Base-by-base conservation (phyloP, 2,329 filamentous ascomycete genomes). In the Arthrobotrys sphaeroides region DNA sequence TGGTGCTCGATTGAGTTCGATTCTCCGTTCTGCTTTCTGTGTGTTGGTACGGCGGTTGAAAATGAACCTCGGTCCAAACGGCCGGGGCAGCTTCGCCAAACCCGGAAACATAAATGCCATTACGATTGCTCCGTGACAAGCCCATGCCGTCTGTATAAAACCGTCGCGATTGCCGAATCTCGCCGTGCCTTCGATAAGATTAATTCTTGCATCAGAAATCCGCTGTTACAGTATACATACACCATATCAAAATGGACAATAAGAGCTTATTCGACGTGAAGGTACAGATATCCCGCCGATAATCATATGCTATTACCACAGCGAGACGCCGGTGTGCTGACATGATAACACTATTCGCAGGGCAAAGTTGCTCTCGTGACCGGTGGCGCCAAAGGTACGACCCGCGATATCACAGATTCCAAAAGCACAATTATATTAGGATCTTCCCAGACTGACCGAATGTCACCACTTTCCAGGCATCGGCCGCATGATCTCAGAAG, bases 401-500 rank as follows among this genome's bases (percentile, higher is more conserved):
- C 33, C 31, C 53, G 24, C 31, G 26, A 28, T 43, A 10, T 36
- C 16, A 18, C 2, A n/a, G n/a, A n/a, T 36, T 2, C n/a, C 24
- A 43, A 42, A 7, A 53, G 33, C n/a, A 24, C 9, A 18, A n/a
- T n/a, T n/a, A n/a, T n/a, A n/a, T n/a, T n/a, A n/a, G n/a, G n/a
- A n/a, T n/a, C n/a, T n/a, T n/a, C n/a, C n/a, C 1, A 2, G 2
- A 51, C 60, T 70, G 38, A 69, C 31, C n/a, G n/a, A n/a, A 43
- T 42, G 24, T 36, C 18, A 24, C 51, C 18, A 31, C 3, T 40
- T 13, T 53, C n/a, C 22, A 80, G 89, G 88, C 77, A 87, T 90
- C 77, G 89, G 89, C 13, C 87, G 86, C 73, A 90, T 90, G 89
- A 90, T 91, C 77, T 87, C 87, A 31, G 84, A 88, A 68, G 89